These are phyloP conservation scores for Nitzschia inconspicua DNA, from an alignment of 108 stramenopile species.

Conservation along the genomic window DNA sequence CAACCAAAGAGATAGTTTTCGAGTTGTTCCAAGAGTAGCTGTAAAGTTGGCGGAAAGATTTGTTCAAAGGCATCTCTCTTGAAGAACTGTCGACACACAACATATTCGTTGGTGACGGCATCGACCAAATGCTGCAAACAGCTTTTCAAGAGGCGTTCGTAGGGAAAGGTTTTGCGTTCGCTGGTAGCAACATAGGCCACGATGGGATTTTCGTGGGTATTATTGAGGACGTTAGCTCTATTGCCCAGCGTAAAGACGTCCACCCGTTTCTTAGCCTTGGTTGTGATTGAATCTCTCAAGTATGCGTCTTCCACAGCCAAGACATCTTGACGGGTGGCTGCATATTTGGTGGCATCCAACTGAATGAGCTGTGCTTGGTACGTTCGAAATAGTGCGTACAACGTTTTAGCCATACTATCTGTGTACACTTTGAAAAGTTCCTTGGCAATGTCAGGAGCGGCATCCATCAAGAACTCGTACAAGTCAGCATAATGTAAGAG, in stretches of 20 bases:
- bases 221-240: constrained; percentile 44
- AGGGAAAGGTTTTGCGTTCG: constrained; percentile 81
- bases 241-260: constrained; percentile 90
- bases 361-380: constrained; percentile 93
- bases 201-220: constrained; percentile 59
- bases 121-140: constrained; percentile 94
- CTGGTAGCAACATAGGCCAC: constrained; percentile 90
- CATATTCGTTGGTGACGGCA: constrained; percentile 95
- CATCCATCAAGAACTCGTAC: constrained; percentile 86
- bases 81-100: constrained; percentile 95
- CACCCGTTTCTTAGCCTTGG: constrained; percentile 90
- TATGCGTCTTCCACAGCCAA: constrained; percentile 94
- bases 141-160: constrained; percentile 93
- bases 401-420: constrained; percentile 91
- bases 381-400: constrained; percentile 90
- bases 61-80: constrained; percentile 85
- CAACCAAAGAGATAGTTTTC: constrained; percentile 96
- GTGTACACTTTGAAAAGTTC: constrained; percentile 92
- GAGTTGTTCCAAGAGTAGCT: constrained; percentile 89
- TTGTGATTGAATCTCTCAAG: constrained; percentile 81
- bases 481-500: constrained; percentile 87
- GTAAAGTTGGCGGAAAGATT: constrained; percentile 85
- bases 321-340: constrained; percentile 89
- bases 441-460: constrained; percentile 83
- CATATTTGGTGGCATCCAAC: constrained; percentile 72